Percentiles rank a stretch among this genome's conserved stretches.
phyloP scores from a whole-genome alignment of 2,329 filamentous ascomycete genomes.

The Penicillium fuscoglaucum region DNA sequence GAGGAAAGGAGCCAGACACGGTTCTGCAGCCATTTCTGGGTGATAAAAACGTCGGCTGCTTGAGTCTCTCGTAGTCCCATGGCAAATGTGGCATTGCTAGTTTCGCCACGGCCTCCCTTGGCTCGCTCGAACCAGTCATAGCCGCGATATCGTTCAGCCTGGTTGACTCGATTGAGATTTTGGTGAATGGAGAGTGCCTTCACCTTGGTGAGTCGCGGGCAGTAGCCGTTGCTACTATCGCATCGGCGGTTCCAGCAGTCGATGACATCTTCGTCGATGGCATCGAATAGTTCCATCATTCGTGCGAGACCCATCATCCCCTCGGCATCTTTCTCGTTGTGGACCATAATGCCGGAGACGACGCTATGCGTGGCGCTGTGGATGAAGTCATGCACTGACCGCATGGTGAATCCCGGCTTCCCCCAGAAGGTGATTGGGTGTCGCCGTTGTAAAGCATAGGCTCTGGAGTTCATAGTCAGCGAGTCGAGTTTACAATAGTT shows the following conservation, averaged over 20 bases:
- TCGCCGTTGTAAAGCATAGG: conserved; percentile 46
- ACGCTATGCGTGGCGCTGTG: conserved; percentile 38
- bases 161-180: conserved; percentile 35
- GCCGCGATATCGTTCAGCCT: conserved; percentile 38
- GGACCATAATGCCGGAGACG: conserved; percentile 44
- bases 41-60: conserved; percentile 45
- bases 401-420: conserved; percentile 41
- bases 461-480: conserved; percentile 28
- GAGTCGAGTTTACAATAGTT: not conserved
- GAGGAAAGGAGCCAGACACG: conserved; percentile 46
- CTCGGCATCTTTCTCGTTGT: conserved; percentile 45
- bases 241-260: conserved; percentile 50
- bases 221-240: conserved; percentile 62
- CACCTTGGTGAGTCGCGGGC: conserved; percentile 67
- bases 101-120: conserved; percentile 24
- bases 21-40: conserved; percentile 48
- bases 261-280: conserved; percentile 46
- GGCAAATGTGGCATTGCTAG: conserved; percentile 24
- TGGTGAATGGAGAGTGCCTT: conserved; percentile 49
- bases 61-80: conserved; percentile 41
- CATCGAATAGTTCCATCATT: conserved; percentile 48
- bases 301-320: conserved; percentile 47
- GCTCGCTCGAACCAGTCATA: conserved; percentile 42
- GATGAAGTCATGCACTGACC: conserved; percentile 44
- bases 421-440: conserved; percentile 47